These are phyloP conservation scores for Lactarius hatsudake DNA, from an alignment of 768 basidiomycete species.

Conservation along the genomic window DNA sequence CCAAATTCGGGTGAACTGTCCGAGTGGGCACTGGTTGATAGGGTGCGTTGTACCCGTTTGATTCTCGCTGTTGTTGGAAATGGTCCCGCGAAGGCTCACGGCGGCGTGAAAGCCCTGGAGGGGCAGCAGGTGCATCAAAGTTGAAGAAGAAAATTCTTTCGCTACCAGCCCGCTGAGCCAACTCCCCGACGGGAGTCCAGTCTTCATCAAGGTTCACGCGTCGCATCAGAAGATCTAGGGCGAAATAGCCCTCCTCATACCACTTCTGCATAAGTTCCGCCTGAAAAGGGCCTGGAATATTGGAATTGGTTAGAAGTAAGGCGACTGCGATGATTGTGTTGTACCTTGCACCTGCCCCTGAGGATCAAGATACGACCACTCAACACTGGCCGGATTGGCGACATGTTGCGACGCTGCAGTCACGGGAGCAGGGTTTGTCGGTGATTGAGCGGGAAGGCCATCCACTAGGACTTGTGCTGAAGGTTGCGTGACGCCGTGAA, in stretches of 20 bases:
- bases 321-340: conserved; percentile 10
- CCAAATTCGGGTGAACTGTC: conserved; percentile 60
- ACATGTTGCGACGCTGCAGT: conserved; percentile 41
- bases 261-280: conserved; percentile 93
- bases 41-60: conserved; percentile 45
- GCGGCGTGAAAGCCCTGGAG: conserved; percentile 53
- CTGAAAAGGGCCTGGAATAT: conserved; percentile 72
- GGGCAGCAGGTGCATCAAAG: conserved; percentile 40
- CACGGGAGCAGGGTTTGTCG: conserved; percentile 5
- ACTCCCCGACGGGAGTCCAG: conserved; percentile 63
- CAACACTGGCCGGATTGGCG: conserved; percentile 55
- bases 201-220: conserved; percentile 66
- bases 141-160: conserved; percentile 65
- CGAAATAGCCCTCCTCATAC: conserved; percentile 89
- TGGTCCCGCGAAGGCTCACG: conserved; percentile 49
- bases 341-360: conserved; percentile 89
- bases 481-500: conserved; percentile 4
- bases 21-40: conserved; percentile 68
- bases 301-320: conserved; percentile 15
- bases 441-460: conserved; percentile 2
- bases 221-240: conserved; percentile 78
- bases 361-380: conserved; percentile 94
- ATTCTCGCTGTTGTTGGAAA: conserved; percentile 40
- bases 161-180: conserved; percentile 51
- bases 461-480: not conserved